Base-by-base conservation (phyloP, 2,329 filamentous ascomycete species). In the Conoideocrella luteorostrata region DNA sequence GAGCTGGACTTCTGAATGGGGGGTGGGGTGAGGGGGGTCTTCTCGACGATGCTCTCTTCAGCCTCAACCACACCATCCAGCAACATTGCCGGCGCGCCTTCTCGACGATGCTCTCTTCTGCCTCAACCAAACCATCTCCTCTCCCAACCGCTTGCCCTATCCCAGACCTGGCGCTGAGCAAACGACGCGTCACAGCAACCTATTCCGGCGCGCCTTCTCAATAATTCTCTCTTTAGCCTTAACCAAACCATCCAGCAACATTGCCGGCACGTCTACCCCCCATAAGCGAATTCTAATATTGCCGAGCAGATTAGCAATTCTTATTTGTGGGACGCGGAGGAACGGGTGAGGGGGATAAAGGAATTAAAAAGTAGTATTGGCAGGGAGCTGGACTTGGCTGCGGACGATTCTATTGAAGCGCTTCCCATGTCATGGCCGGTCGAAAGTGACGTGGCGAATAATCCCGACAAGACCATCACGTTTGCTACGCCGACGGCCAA, bases 291-390 rank as follows among this genome's bases (percentile, higher is more conserved):
- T 41, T 75, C 83, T 26, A 81, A 86, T 54, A 75, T 88, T 15
- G 82, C 84, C 2, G 82, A 86, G 66, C 84, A 88, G 65, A 79
- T 88, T 33, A 81, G 86, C 61, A 63, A 65, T 38, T 64, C 85
- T 35, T 88, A 87, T 59, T 73, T 74, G 60, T 62, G 62, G 5
- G 64, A 66, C 12, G 65, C 63, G 4, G 68, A 72, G 30, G 67
- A 67, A 29, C 64, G 58, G 35, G 61, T 63, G 40, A 56, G 54
- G 9, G 59, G 1, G 57, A 48, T 2, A 59, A 64, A 46, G 65
- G 63, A 22, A 66, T 46, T 62, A 35, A 67, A 58, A 17, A 59
- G 56, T 5, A 57, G 63, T 1, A 59, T 71, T 20, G 59, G 53
- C 23, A 56, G 59, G 24, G 67, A 70, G 18, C 58, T 67, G 9